These are phyloP conservation scores for Pseudogymnoascus sp. DNA, from an alignment of 2,329 filamentous ascomycete genomes.

Conservation along the genomic window DNA sequence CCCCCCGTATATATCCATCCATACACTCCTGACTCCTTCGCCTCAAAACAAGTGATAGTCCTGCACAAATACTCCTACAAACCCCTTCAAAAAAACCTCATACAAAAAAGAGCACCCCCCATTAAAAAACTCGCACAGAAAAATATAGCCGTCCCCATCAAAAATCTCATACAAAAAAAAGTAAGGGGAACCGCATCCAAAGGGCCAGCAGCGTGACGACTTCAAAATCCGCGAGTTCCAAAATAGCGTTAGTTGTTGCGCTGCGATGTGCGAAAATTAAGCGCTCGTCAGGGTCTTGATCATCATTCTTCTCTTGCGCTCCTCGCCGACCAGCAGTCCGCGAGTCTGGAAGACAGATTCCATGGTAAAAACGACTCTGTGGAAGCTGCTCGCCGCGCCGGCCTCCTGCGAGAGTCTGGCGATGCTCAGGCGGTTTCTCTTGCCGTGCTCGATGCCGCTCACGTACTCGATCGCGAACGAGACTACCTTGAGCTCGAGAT, in stretches of 20 bases:
- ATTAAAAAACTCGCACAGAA: neutral
- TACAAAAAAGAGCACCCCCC: neutral
- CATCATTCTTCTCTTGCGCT: conserved; percentile 65
- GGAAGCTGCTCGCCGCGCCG: conserved; percentile 86
- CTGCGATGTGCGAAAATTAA: neutral
- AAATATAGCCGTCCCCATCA: neutral
- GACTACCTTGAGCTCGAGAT: conserved; percentile 79
- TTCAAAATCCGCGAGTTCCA: conserved; percentile 8
- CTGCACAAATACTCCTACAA: neutral
- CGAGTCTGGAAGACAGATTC: conserved; percentile 60
- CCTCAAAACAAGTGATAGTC: neutral
- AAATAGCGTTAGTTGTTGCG: neutral
- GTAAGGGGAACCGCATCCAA: conserved; percentile 1
- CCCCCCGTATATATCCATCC: neutral
- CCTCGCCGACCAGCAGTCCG: conserved; percentile 62
- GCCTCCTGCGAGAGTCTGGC: conserved; percentile 82
- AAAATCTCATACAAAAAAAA: neutral
- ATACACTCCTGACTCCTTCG: neutral
- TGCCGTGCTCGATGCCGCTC: conserved; percentile 80
- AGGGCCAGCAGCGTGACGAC: neutral
- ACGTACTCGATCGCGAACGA: conserved; percentile 82
- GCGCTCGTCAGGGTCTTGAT: conserved; percentile 48
- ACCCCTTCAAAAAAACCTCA: neutral
- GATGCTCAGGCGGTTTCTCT: conserved; percentile 68
- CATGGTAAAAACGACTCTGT: conserved; percentile 73